Percentiles rank a stretch among this genome's conserved stretches.
Conservation (phyloP, 2,329 filamentous ascomycete genomes). For the Xylaria sp. region DNA sequence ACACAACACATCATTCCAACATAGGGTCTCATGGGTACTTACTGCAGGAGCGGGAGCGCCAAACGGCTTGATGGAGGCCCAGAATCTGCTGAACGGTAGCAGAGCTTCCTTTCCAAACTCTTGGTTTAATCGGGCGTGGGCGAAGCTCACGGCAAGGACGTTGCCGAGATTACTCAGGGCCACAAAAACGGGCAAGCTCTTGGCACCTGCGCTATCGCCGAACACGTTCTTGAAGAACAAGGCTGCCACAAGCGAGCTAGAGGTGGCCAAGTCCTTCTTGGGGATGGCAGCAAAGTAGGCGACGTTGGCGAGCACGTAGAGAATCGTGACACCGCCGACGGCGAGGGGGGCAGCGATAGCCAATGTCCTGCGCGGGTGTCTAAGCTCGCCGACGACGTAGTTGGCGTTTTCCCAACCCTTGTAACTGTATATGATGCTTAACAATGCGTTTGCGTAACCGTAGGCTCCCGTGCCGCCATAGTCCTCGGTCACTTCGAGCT, state of each 20-base stretch:
- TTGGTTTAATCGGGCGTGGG: conserved; percentile 68
- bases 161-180: conserved; percentile 71
- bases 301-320: conserved; percentile 73
- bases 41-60: conserved; percentile 69
- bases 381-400: conserved; percentile 69
- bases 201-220: conserved; percentile 63
- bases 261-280: conserved; percentile 66
- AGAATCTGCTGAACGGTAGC: conserved; percentile 72
- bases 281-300: conserved; percentile 73
- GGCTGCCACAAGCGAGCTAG: conserved; percentile 69
- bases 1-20: not conserved
- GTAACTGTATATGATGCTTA: conserved; percentile 70
- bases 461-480: conserved; percentile 62
- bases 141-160: conserved; percentile 69
- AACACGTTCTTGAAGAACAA: conserved; percentile 72
- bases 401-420: conserved; percentile 74
- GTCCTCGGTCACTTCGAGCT: conserved; percentile 55
- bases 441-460: conserved; percentile 66
- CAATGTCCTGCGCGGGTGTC: conserved; percentile 64
- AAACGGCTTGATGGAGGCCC: conserved; percentile 75
- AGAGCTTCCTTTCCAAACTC: conserved; percentile 78
- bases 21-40: conserved; percentile 39
- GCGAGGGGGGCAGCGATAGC: conserved; percentile 67
- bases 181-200: conserved; percentile 65
- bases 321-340: conserved; percentile 66